These are phyloP conservation scores for Populus tomentosa DNA, from an alignment of 441 rosid genomes.

Conservation along the genomic window DNA sequence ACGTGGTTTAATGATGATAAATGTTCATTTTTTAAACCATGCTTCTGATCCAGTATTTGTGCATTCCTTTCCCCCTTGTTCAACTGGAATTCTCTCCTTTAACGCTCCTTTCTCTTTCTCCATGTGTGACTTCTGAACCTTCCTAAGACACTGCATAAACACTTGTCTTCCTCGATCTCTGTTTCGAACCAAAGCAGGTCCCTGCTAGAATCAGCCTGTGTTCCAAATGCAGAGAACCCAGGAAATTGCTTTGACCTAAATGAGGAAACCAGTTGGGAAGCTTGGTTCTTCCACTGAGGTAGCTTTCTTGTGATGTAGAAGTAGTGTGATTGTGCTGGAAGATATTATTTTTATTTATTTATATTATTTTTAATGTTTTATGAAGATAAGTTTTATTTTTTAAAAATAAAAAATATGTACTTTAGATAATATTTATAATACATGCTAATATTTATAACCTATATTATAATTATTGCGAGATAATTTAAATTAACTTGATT, in stretches of 20 bases:
- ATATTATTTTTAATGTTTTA: too few species aligned
- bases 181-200: not conserved
- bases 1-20: slow-evolving; percentile 9
- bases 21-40: not conserved
- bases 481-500: accelerated
- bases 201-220: not conserved
- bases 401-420: too few species aligned
- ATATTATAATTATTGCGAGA: too few species aligned
- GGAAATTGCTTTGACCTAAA: slow-evolving; percentile 49
- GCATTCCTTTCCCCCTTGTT: not conserved
- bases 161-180: not conserved
- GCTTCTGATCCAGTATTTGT: too few species aligned
- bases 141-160: not conserved
- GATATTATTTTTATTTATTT: too few species aligned
- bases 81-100: not conserved
- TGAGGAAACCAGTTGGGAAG: slow-evolving; percentile 54
- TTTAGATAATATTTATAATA: too few species aligned
- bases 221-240: slow-evolving; percentile 47
- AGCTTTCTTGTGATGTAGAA: not conserved
- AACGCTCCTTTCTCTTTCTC: not conserved
- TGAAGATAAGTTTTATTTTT: too few species aligned
- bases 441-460: too few species aligned
- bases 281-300: slow-evolving; percentile 71
- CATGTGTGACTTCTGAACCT: not conserved
- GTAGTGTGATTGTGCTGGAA: not conserved